phyloP scores from a whole-genome alignment of 2,329 filamentous ascomycete genomes.

The Sporothrix globosa region DNA sequence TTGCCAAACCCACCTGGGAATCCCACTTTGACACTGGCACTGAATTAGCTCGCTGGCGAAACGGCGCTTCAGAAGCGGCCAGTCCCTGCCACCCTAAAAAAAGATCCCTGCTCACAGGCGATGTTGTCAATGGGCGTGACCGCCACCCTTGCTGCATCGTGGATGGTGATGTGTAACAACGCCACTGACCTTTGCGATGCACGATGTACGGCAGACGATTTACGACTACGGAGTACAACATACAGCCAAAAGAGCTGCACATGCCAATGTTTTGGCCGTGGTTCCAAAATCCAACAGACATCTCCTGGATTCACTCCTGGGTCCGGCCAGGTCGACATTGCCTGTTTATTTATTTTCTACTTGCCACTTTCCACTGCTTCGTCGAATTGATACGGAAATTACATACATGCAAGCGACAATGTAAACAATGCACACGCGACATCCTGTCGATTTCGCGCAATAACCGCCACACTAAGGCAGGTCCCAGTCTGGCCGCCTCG shows the following conservation, averaged over 20 bases:
- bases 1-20: not conserved
- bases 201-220: too few species aligned
- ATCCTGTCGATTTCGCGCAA: not conserved
- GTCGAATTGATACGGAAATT: not conserved
- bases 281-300: constrained; percentile 1
- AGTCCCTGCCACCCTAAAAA: not conserved
- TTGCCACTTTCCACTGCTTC: not conserved
- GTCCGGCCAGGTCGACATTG: too few species aligned
- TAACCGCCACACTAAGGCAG: constrained; percentile 11
- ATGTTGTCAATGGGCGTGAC: not conserved
- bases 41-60: not conserved
- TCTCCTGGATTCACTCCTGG: too few species aligned
- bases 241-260: not conserved
- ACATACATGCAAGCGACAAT: too few species aligned
- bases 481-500: not conserved
- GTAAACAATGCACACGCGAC: constrained; percentile 4
- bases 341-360: too few species aligned
- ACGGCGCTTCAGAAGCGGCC: too few species aligned
- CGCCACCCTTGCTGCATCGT: not conserved
- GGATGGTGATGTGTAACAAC: constrained; percentile 8
- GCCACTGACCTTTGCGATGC: too few species aligned
- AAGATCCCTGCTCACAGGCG: not conserved
- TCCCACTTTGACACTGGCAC: not conserved
- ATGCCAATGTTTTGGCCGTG: not conserved
- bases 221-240: too few species aligned